These are phyloP conservation scores for Eucalyptus polyanthemos DNA, from an alignment of 345 rosid species.

Conservation along the genomic window DNA sequence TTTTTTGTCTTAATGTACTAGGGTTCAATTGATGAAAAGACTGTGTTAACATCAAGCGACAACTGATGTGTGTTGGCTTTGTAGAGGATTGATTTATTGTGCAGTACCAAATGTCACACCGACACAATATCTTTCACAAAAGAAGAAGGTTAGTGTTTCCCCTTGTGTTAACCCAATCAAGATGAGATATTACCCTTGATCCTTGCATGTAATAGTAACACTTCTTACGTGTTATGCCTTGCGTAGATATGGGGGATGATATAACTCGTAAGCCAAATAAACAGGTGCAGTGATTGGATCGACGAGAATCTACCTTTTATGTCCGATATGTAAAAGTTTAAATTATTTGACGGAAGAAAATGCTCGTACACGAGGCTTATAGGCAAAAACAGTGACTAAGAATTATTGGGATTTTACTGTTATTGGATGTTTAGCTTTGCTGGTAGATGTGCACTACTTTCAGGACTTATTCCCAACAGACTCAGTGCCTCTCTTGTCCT, in stretches of 20 bases:
- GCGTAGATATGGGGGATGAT: not conserved
- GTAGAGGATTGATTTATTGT: not conserved
- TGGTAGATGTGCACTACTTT: not conserved
- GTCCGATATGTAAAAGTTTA: too few species aligned
- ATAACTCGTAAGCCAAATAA: too few species aligned
- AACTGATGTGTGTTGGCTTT: not conserved
- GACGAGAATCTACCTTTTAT: too few species aligned
- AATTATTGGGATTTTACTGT: not conserved
- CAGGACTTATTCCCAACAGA: not conserved
- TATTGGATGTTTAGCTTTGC: not conserved
- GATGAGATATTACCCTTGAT: not conserved
- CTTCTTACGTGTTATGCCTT: not conserved
- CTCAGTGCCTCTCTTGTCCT: not conserved
- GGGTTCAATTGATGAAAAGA: not conserved
- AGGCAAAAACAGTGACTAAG: not conserved
- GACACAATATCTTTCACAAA: not conserved
- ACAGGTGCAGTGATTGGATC: accelerated
- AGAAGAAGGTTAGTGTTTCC: not conserved
- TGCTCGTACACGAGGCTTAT: too few species aligned
- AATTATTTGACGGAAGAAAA: too few species aligned
- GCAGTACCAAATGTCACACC: not conserved
- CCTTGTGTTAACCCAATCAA: not conserved
- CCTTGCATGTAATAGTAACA: too few species aligned
- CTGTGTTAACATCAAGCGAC: not conserved
- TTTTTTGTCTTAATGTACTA: not conserved